Percentiles rank a stretch among this genome's conserved stretches.
phyloP scores from a whole-genome alignment of 73 alveolate species.

The Uronychia setigera region DNA sequence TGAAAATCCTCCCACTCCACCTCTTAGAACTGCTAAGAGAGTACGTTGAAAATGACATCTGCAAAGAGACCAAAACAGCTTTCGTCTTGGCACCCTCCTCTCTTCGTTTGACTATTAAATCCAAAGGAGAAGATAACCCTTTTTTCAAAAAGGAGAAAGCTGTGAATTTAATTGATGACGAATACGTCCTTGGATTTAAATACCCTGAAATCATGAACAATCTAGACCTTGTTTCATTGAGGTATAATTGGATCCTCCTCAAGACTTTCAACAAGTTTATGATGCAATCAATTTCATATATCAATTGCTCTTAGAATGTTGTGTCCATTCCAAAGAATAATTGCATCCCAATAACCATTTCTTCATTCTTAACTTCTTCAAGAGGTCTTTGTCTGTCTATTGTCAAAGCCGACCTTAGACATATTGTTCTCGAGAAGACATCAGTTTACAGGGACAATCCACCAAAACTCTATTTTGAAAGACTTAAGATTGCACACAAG shows the following conservation, averaged over 20 bases:
- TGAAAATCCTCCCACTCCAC: neutral
- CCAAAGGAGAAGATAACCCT: neutral
- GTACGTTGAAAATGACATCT: constrained; percentile 71
- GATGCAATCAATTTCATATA: constrained; percentile 65
- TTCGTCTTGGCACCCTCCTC: constrained; percentile 49
- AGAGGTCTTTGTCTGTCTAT: constrained; percentile 76
- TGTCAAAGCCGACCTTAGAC: constrained; percentile 77
- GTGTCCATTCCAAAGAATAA: constrained; percentile 18
- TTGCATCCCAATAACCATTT: constrained; percentile 29
- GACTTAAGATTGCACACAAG: constrained; percentile 73
- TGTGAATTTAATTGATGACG: neutral
- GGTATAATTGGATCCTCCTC: constrained; percentile 79
- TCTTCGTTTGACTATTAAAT: constrained; percentile 42
- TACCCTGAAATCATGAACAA: constrained; percentile 35
- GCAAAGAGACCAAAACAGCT: constrained; percentile 77
- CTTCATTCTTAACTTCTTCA: constrained; percentile 47
- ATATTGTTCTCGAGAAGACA: constrained; percentile 82
- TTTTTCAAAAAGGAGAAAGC: constrained; percentile 17
- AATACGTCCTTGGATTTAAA: neutral
- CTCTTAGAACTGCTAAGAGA: constrained; percentile 52
- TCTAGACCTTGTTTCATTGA: constrained; percentile 35
- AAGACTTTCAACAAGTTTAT: constrained; percentile 68
- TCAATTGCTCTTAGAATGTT: constrained; percentile 45
- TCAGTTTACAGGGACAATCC: constrained; percentile 81
- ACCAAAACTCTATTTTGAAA: constrained; percentile 81